phyloP scores from a whole-genome alignment of 805 yeast species.

The Hemisphaericaspora nanyangensis region DNA sequence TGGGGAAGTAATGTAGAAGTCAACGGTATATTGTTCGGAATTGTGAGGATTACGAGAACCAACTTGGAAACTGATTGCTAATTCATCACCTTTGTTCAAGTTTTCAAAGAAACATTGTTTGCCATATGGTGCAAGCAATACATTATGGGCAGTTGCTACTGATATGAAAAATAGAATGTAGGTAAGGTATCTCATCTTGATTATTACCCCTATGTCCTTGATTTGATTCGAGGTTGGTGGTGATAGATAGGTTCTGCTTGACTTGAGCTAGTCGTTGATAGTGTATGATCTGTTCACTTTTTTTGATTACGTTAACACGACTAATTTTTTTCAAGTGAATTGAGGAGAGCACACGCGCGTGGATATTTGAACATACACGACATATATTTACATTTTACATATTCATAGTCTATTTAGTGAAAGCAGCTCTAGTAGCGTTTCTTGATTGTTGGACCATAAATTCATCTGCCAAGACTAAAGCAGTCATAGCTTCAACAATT shows the following conservation, averaged over 20 bases:
- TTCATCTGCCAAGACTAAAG: conserved; percentile 87
- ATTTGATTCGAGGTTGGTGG: too few relatives aligned
- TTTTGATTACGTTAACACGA: not conserved
- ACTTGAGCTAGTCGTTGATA: not conserved
- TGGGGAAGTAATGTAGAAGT: conserved; percentile 50
- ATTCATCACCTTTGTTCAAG: conserved; percentile 77
- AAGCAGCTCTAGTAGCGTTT: conserved; percentile 30
- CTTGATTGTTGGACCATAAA: conserved; percentile 83
- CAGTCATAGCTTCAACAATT: conserved; percentile 97
- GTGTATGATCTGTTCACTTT: not conserved
- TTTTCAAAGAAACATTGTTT: conserved; percentile 85
- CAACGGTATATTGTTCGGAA: conserved; percentile 60
- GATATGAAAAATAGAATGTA: conserved; percentile 9
- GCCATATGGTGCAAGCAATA: conserved; percentile 76
- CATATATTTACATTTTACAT: not conserved
- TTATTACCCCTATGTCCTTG: too few relatives aligned
- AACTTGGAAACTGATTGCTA: conserved; percentile 87
- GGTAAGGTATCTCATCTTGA: not conserved
- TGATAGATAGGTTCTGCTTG: too few relatives aligned
- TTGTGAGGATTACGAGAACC: conserved; percentile 82
- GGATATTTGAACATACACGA: too few relatives aligned
- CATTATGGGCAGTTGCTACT: conserved; percentile 62
- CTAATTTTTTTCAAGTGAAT: not conserved
- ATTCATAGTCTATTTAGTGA: not conserved
- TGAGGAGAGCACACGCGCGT: not conserved